Conservation (phyloP, 164 flowering plant genomes). For the Brasenia schreberi region DNA sequence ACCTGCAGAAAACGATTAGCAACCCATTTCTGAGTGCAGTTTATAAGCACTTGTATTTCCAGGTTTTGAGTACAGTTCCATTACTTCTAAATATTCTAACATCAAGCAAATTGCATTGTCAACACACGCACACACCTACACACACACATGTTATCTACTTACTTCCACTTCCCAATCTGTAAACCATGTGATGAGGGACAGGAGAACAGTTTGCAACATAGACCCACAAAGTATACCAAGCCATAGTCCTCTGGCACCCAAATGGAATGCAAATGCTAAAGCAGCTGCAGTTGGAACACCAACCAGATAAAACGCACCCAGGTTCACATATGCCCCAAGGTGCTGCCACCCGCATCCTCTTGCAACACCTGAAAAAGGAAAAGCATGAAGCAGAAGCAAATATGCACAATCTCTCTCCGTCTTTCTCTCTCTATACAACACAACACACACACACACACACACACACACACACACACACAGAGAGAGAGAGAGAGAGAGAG, state of each 20-base stretch:
- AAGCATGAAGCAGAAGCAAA: not conserved
- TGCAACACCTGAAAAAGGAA: constrained; percentile 36
- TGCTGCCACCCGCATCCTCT: constrained; percentile 88
- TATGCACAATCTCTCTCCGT: too few relatives aligned
- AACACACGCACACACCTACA: too few relatives aligned
- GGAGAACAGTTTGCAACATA: constrained; percentile 30
- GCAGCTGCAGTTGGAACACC: constrained; percentile 52
- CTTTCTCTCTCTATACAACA: too few relatives aligned
- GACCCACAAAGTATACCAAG: constrained; percentile 50
- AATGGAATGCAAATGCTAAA: constrained; percentile 29
- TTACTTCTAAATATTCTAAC: too few relatives aligned
- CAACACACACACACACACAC: too few relatives aligned
- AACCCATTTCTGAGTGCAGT: not conserved
- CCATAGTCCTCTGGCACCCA: constrained; percentile 71
- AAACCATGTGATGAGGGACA: constrained; percentile 27
- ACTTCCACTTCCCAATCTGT: constrained; percentile 71
- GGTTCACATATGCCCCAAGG: constrained; percentile 59
- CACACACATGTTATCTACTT: not conserved
- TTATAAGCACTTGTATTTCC: not conserved
- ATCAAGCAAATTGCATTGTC: not conserved
- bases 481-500: too few relatives aligned
- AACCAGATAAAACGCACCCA: constrained; percentile 49
- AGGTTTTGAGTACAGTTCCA: not conserved
- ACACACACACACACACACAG: too few relatives aligned
- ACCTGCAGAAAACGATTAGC: not conserved